Conservation (phyloP, 2,329 filamentous ascomycete genomes). For the Colletotrichum sp. region DNA sequence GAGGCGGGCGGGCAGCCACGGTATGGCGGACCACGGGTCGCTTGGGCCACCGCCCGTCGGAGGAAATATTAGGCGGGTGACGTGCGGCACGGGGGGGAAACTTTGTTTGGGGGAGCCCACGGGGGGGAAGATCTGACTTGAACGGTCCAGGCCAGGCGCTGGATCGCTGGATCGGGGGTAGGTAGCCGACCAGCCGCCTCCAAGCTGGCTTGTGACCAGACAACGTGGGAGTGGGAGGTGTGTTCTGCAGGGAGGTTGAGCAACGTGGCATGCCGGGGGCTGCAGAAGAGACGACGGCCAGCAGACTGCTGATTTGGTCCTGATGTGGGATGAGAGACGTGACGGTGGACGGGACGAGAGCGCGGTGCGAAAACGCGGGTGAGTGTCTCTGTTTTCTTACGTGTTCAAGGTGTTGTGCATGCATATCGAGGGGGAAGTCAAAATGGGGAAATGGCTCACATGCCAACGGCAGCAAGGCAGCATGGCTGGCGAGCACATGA, state of each 20-base stretch:
- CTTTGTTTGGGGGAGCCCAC: background rate
- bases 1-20: background rate
- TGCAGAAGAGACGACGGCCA: background rate
- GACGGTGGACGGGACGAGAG: background rate
- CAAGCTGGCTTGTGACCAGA: background rate
- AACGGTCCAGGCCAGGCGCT: background rate
- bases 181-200: background rate
- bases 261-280: constrained; percentile 9
- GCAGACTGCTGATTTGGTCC: background rate
- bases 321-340: background rate
- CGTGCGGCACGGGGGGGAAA: background rate
- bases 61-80: background rate
- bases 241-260: background rate
- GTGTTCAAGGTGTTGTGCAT: background rate
- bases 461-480: background rate
- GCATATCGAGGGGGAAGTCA: background rate
- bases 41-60: background rate
- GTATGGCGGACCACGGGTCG: background rate
- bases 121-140: background rate
- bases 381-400: background rate
- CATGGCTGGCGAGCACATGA: background rate
- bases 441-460: background rate
- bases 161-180: background rate
- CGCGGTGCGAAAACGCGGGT: background rate
- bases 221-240: background rate